Conservation (phyloP, 495 filamentous ascomycete species). For the Haplographium delicatum region DNA sequence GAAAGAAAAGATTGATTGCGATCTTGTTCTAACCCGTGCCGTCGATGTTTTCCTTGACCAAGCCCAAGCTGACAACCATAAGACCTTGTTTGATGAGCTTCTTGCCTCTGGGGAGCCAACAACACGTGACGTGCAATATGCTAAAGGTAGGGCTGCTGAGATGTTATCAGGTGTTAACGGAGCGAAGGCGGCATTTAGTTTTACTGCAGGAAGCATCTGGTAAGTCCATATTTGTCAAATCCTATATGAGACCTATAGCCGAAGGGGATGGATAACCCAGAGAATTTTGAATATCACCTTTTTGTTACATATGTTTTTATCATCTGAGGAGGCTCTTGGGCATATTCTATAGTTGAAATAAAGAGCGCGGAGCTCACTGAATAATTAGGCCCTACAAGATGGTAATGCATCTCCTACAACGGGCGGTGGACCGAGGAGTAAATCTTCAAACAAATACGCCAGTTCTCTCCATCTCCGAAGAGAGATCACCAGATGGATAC, state of each 20-base stretch:
- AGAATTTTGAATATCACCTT: too few relatives aligned
- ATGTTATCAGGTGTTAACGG: conserved; percentile 44
- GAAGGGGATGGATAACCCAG: too few relatives aligned
- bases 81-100: conserved; percentile 1
- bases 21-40: conserved; percentile 30
- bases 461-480: conserved; percentile 39
- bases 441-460: conserved; percentile 60
- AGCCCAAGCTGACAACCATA: background rate
- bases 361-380: too few relatives aligned
- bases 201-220: conserved; percentile 56
- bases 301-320: too few relatives aligned
- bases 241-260: too few relatives aligned
- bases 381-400: conserved; percentile 50
- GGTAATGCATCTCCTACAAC: conserved; percentile 49
- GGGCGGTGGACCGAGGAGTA: conserved; percentile 44
- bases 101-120: too few relatives aligned
- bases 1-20: conserved; percentile 46
- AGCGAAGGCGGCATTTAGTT: conserved; percentile 44
- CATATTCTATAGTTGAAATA: too few relatives aligned
- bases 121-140: conserved; percentile 34
- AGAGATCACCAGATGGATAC: conserved; percentile 32
- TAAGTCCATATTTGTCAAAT: background rate
- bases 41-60: conserved; percentile 4
- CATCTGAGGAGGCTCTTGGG: too few relatives aligned
- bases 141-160: conserved; percentile 83